Percentiles rank a stretch among this genome's conserved stretches.
phyloP scores from a whole-genome alignment of 371 early-diverging fungal genomes.

The Apophysomyces ossiformis region DNA sequence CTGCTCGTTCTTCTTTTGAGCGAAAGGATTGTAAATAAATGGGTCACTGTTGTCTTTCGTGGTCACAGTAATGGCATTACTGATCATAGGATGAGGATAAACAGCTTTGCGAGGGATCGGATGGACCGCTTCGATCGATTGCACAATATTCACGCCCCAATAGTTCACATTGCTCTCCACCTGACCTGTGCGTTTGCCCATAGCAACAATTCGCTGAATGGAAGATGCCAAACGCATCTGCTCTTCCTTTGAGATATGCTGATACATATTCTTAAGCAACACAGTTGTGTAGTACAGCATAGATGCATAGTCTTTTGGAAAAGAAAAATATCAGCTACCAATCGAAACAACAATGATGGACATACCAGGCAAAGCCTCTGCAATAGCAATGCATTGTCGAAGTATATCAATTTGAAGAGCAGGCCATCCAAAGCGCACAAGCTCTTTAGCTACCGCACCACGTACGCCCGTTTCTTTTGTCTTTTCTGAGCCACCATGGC shows the following conservation, averaged over 20 bases:
- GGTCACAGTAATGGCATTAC: conserved; percentile 11
- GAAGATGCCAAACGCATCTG: conserved; percentile 70
- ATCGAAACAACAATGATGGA: background rate
- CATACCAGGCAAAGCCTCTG: conserved; percentile 73
- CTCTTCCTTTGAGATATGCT: conserved; percentile 66
- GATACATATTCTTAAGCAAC: conserved; percentile 66
- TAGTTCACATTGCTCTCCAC: conserved; percentile 44
- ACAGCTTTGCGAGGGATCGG: conserved; percentile 50
- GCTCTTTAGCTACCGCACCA: conserved; percentile 28
- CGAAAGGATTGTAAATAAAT: conserved; percentile 82
- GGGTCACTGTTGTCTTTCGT: conserved; percentile 53
- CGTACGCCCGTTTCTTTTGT: conserved; percentile 20
- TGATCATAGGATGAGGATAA: conserved; percentile 19
- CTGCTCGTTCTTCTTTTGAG: conserved; percentile 53
- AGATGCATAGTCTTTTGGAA: conserved; percentile 57
- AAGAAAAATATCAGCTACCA: background rate
- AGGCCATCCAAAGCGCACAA: conserved; percentile 72
- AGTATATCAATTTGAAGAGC: conserved; percentile 75
- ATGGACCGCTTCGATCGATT: conserved; percentile 38
- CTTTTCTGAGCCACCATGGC: conserved; percentile 15
- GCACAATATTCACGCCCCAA: conserved; percentile 57
- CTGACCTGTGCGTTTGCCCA: conserved; percentile 40
- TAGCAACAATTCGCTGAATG: conserved; percentile 58
- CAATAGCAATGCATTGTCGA: conserved; percentile 76
- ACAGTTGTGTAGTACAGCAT: conserved; percentile 69